A percentile compares a stretch with the other conserved stretches of the same genome.
Evolutionary conservation across 1,139 yeast species (phyloP).

Genomic region (Diutina scorzettiae): DNA sequence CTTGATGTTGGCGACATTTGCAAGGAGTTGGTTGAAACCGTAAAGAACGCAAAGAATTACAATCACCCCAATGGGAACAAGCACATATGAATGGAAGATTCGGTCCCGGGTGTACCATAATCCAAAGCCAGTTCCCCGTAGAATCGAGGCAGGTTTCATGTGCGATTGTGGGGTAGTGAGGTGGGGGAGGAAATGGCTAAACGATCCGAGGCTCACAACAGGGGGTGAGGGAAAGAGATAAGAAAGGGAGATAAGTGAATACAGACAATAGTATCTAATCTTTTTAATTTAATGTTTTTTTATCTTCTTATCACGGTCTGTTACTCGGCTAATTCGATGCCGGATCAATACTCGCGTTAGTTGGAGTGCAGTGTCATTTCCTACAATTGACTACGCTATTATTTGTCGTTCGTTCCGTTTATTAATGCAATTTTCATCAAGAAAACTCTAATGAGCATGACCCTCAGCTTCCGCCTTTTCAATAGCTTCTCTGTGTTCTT

Average conservation of each 20-base stretch:
- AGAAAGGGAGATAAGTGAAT: too few species aligned
- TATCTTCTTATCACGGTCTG: too few species aligned
- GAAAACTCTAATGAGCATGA: background rate
- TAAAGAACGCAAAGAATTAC: slow-evolving; percentile 35
- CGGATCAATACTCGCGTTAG: too few species aligned
- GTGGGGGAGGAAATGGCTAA: background rate
- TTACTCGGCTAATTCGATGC: too few species aligned
- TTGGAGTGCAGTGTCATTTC: too few species aligned
- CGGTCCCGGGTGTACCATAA: slow-evolving; percentile 21
- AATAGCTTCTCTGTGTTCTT: slow-evolving; percentile 28
- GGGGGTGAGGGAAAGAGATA: too few species aligned
- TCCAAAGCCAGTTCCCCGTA: slow-evolving; percentile 15
- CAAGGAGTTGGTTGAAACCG: slow-evolving; percentile 47
- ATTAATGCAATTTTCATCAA: slow-evolving; percentile 6
- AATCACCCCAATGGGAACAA: slow-evolving; percentile 27
- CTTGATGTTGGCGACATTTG: slow-evolving; percentile 34
- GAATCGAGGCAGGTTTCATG: background rate
- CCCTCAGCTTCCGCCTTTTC: slow-evolving; percentile 16
- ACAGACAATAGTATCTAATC: too few species aligned
- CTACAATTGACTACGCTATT: too few species aligned
- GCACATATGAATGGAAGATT: slow-evolving; percentile 21
- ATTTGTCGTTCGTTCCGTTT: too few species aligned
- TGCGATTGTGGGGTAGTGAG: too few species aligned
- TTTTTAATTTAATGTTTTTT: too few species aligned
- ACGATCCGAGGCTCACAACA: too few species aligned